Percentiles rank a stretch among this genome's conserved stretches.
phyloP scores from a whole-genome alignment of 768 basidiomycete genomes.

The Tulasnella sp. region DNA sequence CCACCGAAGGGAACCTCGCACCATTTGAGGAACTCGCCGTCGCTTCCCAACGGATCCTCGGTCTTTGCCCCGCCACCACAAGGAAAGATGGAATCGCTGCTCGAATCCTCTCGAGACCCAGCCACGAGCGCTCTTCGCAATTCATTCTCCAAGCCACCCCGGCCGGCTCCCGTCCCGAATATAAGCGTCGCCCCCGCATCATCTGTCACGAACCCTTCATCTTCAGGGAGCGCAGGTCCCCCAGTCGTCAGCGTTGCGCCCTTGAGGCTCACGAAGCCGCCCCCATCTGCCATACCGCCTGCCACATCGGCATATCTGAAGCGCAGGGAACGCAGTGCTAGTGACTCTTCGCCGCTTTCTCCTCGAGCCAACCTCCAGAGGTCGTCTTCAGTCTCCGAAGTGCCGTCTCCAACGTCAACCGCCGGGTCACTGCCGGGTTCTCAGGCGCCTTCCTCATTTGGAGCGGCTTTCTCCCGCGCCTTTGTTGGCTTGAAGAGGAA shows the following conservation, averaged over 20 bases:
- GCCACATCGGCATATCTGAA: background rate
- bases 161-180: background rate
- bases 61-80: background rate
- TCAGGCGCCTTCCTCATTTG: slow-evolving; percentile 10
- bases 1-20: background rate
- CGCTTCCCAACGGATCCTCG: background rate
- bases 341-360: slow-evolving; percentile 3
- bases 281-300: background rate
- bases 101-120: background rate
- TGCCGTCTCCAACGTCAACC: background rate
- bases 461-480: background rate
- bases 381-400: background rate
- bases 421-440: background rate
- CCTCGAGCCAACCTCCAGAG: background rate
- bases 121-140: background rate
- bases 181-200: background rate
- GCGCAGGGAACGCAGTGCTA: slow-evolving; percentile 14
- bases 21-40: background rate
- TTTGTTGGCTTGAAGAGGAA: slow-evolving; percentile 1
- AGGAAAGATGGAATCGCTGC: background rate
- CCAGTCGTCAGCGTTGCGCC: background rate
- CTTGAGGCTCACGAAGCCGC: background rate
- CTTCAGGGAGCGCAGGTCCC: background rate
- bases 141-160: slow-evolving; percentile 20
- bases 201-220: background rate